Evolutionary conservation across 306 rosid genomes (phyloP), one percentile per base, ranked within the genome.

Genomic region (Benincasa hispida): DNA sequence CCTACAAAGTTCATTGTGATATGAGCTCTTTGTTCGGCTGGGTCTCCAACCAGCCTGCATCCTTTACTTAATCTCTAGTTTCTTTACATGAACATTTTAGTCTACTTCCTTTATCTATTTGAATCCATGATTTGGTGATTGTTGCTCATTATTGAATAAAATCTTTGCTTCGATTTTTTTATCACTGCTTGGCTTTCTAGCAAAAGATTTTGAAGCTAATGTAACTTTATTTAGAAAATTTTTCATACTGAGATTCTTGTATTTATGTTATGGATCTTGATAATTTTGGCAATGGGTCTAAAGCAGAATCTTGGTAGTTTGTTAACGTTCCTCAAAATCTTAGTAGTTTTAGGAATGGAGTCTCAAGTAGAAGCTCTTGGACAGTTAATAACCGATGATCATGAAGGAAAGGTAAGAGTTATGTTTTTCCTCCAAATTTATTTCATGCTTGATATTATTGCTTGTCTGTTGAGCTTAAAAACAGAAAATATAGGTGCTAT

Each of bases 301-400:
- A n/a, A n/a, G n/a, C n/a, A n/a, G n/a, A n/a, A n/a, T n/a, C n/a
- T n/a, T n/a, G n/a, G n/a, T n/a, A n/a, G n/a, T 78, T 83, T 82
- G 8, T 18, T 59, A 77, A 77, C 28, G 22, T 66, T 67, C 74
- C 32, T 41, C 34, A 67, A 37, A 67, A 61, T 85, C 53, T 72
- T 83, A 59, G 58, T 78, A 93, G 98, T 91, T 79, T 6, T 93
- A 88, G 84, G 96, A 39, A 93, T 93, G 98, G 98, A 93, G 83
- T 93, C 98, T 61, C 91, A 91, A 82, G 97, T 93, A 47, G 97
- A 93, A 86, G 98, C 98, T 86, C 87, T 93, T 74, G 96, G 97
- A 59, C 98, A 91, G 81, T 79, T 93, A 87, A 91, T 97, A 35
- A 79, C 66, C 66, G 97, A 93, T 74, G 98, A 93, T 87, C 88